A percentile compares a stretch with the other conserved stretches of the same genome.
Conservation (phyloP, 371 early-diverging fungal species). For the Mucor mucedo region DNA sequence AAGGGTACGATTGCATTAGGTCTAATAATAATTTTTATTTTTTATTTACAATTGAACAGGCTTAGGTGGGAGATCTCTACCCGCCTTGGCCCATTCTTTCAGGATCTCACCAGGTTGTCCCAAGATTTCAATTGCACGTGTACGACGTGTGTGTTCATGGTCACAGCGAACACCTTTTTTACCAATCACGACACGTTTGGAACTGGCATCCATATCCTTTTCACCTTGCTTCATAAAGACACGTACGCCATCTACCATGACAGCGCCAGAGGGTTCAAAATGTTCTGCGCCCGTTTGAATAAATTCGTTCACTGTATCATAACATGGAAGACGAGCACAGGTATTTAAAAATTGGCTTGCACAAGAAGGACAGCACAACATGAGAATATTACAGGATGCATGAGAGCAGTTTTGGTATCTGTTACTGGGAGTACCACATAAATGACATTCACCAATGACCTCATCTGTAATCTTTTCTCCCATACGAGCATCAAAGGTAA, state of each 20-base stretch:
- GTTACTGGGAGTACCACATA: constrained; percentile 73
- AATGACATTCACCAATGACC: constrained; percentile 67
- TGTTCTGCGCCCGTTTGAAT: constrained; percentile 18
- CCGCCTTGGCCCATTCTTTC: constrained; percentile 48
- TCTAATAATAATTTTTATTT: background rate
- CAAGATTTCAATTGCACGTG: constrained; percentile 45
- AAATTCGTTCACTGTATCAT: constrained; percentile 58
- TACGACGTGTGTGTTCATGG: constrained; percentile 42
- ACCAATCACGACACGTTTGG: constrained; percentile 45
- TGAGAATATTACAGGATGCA: constrained; percentile 72
- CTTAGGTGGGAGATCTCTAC: constrained; percentile 42
- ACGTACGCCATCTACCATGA: constrained; percentile 45
- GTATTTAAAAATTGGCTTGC: constrained; percentile 63
- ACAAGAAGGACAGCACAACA: constrained; percentile 75
- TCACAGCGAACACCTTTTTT: constrained; percentile 48
- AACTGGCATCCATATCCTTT: constrained; percentile 22
- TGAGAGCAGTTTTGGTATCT: constrained; percentile 78
- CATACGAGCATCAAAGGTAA: constrained; percentile 82
- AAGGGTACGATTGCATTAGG: too few relatives aligned
- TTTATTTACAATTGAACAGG: background rate
- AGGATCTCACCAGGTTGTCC: constrained; percentile 55
- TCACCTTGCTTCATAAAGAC: constrained; percentile 46
- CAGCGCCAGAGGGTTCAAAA: constrained; percentile 43
- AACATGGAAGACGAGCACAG: constrained; percentile 65
- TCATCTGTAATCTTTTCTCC: constrained; percentile 81